Base-by-base conservation (phyloP, 495 filamentous ascomycete genomes). In the Neurospora hispaniola region DNA sequence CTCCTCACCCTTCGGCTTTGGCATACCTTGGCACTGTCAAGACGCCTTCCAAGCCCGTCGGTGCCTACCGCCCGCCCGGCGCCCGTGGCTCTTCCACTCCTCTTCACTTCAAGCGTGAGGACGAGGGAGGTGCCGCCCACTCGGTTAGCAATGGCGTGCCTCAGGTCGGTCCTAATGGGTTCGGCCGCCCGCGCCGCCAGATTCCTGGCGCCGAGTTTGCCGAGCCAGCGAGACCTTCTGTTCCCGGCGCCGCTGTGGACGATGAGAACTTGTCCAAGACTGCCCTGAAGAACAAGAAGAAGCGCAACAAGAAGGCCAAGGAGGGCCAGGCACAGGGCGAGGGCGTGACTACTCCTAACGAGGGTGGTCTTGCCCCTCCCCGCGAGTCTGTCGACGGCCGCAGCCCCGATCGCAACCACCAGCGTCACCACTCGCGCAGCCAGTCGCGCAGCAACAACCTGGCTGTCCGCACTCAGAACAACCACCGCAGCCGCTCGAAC, bases 201-300 rank as follows among this genome's bases (percentile, higher is more conserved):
- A 79, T 88, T 39, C 87, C 87, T 0, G 87, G 86, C 54, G 86
- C 86, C 14, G 87, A 88, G 73, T 79, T 84, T 42, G 80, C 83
- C 14, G 82, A 84, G 39, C 73, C 78, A 10, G 54, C 27, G 54
- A 35, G 27, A 62, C 71, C 82, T 41, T 23, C 76, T 18, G 87
- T 97, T 39, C 95, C 94, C 10, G 95, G 95, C 10, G 93, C 94
- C 10, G 89, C 90, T 40, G 89, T 90, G 41, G 88, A 86, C 31
- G 86, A 91, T 69, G 92, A 91, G 73, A 90, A 85, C 74, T 81
- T 96, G 54, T 94, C 92, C 74, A 97, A 94, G 82, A 87, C 94
- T 18, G 96, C 94, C 0, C 82, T 94, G 70, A 97, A 98, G 85
- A 99, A 98, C 85, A 98, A 98, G 89, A 98, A 98, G 88, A 99